Evolutionary conservation across 495 filamentous ascomycete genomes (phyloP).

Genomic region (Mytilinidion resinicola): DNA sequence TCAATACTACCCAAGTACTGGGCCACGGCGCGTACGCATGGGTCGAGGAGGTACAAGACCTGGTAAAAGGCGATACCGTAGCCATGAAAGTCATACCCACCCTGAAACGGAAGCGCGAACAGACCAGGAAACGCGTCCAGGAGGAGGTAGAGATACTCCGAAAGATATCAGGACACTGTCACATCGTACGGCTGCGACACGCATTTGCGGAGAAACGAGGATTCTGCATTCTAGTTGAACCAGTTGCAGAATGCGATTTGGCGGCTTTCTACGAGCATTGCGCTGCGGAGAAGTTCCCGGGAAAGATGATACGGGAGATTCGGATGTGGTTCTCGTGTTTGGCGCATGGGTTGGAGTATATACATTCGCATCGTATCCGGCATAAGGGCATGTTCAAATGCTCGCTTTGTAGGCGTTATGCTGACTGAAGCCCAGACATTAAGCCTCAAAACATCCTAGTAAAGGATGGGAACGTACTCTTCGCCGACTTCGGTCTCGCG

Average conservation of each 20-base stretch:
- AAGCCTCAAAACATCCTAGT: constrained; percentile 2
- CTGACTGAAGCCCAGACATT: neutral
- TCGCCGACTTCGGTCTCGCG: neutral
- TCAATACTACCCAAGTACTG: neutral
- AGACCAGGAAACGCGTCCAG: neutral
- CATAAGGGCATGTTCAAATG: neutral
- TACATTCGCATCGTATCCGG: neutral
- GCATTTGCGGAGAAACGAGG: neutral
- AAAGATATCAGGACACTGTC: neutral
- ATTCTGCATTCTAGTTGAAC: neutral
- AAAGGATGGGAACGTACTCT: neutral
- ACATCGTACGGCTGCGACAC: neutral
- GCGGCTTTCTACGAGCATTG: neutral
- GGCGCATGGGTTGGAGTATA: neutral
- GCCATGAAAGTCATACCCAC: neutral
- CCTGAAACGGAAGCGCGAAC: neutral
- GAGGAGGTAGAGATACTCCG: neutral
- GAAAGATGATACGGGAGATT: neutral
- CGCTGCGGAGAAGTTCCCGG: neutral
- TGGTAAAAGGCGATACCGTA: neutral
- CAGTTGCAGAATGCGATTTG: neutral
- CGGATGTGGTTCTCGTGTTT: neutral
- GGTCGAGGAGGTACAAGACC: neutral
- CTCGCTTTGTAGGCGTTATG: neutral
- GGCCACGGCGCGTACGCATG: neutral